Evolutionary conservation across 768 basidiomycete species (phyloP).

Genomic region (Rhodotorula babjevae): DNA sequence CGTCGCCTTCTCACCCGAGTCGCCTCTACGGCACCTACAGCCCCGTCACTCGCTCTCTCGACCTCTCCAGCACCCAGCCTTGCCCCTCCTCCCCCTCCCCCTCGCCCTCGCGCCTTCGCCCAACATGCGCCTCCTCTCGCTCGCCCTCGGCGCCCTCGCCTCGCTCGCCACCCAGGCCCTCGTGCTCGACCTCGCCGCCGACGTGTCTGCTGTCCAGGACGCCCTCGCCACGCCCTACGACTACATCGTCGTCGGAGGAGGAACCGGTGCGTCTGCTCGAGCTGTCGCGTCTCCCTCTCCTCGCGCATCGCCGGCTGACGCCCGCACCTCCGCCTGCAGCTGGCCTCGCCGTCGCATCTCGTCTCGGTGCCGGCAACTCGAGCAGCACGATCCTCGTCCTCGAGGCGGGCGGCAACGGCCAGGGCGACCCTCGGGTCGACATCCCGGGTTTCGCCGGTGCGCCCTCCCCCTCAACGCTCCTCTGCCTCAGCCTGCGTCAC

Average conservation of each 20-base stretch:
- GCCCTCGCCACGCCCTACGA: conserved; percentile 1
- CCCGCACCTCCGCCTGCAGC: conserved; percentile 30
- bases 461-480: background rate
- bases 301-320: no score
- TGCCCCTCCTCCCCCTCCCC: background rate
- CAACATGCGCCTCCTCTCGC: background rate
- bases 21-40: background rate
- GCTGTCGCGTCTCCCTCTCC: background rate
- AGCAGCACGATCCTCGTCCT: conserved; percentile 49
- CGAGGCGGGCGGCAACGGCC: conserved; percentile 47
- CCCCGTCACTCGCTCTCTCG: background rate
- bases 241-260: conserved; percentile 28
- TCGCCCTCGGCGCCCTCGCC: background rate
- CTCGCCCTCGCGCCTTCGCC: no score
- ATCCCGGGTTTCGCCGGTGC: conserved; percentile 20
- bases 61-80: background rate
- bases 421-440: conserved; percentile 9
- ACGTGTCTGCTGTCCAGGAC: background rate
- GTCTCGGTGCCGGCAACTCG: conserved; percentile 50
- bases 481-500: background rate
- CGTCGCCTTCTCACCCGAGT: background rate
- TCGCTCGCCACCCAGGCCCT: background rate
- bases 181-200: background rate
- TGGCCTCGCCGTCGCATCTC: conserved; percentile 51
- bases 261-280: conserved; percentile 2